Evolutionary conservation across 768 basidiomycete genomes (phyloP).

Genomic region (Pisolithus sp.): DNA sequence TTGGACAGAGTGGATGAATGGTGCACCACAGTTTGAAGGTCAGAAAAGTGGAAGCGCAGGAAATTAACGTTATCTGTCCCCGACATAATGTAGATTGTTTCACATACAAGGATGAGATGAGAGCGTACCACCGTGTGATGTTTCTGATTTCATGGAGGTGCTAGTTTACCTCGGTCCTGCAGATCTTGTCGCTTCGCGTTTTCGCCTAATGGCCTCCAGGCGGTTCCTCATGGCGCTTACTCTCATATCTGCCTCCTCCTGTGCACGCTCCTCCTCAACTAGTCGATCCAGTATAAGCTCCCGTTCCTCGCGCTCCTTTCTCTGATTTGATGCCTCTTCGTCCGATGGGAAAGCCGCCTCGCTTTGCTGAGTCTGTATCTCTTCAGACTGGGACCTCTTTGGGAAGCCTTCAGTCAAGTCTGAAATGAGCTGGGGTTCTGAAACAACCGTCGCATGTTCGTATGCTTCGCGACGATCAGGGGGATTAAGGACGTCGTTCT

Average conservation of each 20-base stretch:
- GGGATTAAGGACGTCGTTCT: conserved; percentile 51
- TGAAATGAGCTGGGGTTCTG: conserved; percentile 55
- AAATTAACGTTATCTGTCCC: too few species aligned
- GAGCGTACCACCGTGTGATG: not conserved
- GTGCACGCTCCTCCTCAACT: conserved; percentile 77
- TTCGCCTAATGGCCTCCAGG: conserved; percentile 52
- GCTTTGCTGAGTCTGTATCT: conserved; percentile 13
- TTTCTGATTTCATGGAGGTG: not conserved
- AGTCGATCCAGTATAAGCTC: conserved; percentile 84
- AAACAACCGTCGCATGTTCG: conserved; percentile 63
- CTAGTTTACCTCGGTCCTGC: conserved; percentile 13
- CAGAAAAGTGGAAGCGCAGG: too few species aligned
- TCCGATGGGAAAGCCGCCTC: conserved; percentile 5
- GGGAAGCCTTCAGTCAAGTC: conserved; percentile 47
- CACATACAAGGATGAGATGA: too few species aligned
- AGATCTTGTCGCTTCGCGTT: conserved; percentile 32
- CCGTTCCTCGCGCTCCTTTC: conserved; percentile 63
- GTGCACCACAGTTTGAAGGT: too few species aligned
- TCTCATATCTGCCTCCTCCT: conserved; percentile 82
- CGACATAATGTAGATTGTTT: too few species aligned
- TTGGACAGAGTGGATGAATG: conserved; percentile 41
- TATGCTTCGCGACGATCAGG: conserved; percentile 44
- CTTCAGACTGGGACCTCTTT: conserved; percentile 19
- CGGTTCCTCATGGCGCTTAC: conserved; percentile 59
- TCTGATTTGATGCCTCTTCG: conserved; percentile 40